phyloP scores from a whole-genome alignment of 352 stramenopile genomes.

The Phytophthora tentaculata region DNA sequence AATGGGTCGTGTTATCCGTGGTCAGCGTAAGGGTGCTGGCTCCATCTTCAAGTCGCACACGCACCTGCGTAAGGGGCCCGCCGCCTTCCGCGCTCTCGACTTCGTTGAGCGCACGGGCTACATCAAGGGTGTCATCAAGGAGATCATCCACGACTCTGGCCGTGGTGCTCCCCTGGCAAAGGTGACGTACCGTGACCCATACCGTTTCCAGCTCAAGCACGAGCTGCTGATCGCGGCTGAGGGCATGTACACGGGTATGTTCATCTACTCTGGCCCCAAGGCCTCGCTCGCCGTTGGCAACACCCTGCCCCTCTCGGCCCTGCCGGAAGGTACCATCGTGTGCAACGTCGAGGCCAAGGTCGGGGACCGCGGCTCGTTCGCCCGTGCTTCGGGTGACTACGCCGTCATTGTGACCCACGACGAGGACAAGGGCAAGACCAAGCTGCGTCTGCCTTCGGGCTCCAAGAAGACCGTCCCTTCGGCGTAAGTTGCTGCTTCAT shows the following conservation, averaged over 20 bases:
- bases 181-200: slow-evolving; percentile 94
- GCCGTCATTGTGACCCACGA: slow-evolving; percentile 99
- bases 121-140: slow-evolving; percentile 98
- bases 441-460: slow-evolving; percentile 95
- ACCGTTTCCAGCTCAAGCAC: slow-evolving; percentile 91
- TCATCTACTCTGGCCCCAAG: slow-evolving; percentile 99
- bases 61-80: slow-evolving; percentile 76
- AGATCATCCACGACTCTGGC: slow-evolving; percentile 99
- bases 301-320: slow-evolving; percentile 94
- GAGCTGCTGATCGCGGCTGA: slow-evolving; percentile 98
- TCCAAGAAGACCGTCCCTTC: slow-evolving; percentile 97
- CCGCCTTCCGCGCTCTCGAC: slow-evolving; percentile 80
- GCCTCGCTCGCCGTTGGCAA: slow-evolving; percentile 96
- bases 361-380: slow-evolving; percentile 97
- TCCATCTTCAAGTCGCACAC: slow-evolving; percentile 88
- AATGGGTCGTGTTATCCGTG: slow-evolving; percentile 91
- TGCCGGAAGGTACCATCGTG: slow-evolving; percentile 99
- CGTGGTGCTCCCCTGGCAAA: slow-evolving; percentile 96
- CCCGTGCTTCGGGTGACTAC: slow-evolving; percentile 97
- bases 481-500: slow-evolving; percentile 77
- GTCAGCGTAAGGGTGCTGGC: slow-evolving; percentile 89
- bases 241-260: slow-evolving; percentile 99
- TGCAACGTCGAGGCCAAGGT: slow-evolving; percentile 98
- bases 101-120: slow-evolving; percentile 97
- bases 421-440: slow-evolving; percentile 98